Base-by-base conservation (phyloP, 495 filamentous ascomycete genomes). In the Pseudoneurospora amorphoporcata region DNA sequence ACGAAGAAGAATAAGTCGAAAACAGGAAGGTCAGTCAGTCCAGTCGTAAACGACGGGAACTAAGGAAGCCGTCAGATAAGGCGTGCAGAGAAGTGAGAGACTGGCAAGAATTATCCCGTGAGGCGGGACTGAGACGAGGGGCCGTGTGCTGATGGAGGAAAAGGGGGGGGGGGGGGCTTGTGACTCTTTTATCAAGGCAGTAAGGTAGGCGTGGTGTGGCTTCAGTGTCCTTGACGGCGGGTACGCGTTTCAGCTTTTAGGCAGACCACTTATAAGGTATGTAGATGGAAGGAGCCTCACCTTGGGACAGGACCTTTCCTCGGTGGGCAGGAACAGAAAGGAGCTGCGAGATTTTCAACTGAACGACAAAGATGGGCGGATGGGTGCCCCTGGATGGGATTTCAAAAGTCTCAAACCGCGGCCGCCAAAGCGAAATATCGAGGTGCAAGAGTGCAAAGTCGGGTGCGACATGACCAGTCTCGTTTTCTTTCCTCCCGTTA, bases 381-480 rank as follows among this genome's bases (percentile, higher is more conserved):
- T 58, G 19, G 14, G 4, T 8, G 12, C 35, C 35, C 35, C n/a
- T n/a, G n/a, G n/a, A n/a, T n/a, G 41, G 12, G 12, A 61, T 32
- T 5, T 61, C 53, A 61, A 61, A 16, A 8, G 53, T 61, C 53
- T 61, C 53, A 61, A 61, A 61, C 23, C 53, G 23, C 53, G 53
- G 53, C 53, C 29, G 53, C 29, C 12, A 8, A 35, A 61, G 53
- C 17, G 23, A 35, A 40, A 61, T 32, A 16, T 35, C 53, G 53
- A 61, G 29, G 53, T 61, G 42, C 61, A 61, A 39, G 35, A 37
- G 35, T 4, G 35, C 35, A 4, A 4, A 14, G 12, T 38, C n/a
- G 32, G 16, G 72, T 73, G 47, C 58, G 70, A 73, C 72, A 70
- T 71, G 72, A 73, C 71, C 65, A 72, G 70, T 45, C 39, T 39